Conservation (phyloP, 805 yeast species). For the Myxozyma nipponensis region DNA sequence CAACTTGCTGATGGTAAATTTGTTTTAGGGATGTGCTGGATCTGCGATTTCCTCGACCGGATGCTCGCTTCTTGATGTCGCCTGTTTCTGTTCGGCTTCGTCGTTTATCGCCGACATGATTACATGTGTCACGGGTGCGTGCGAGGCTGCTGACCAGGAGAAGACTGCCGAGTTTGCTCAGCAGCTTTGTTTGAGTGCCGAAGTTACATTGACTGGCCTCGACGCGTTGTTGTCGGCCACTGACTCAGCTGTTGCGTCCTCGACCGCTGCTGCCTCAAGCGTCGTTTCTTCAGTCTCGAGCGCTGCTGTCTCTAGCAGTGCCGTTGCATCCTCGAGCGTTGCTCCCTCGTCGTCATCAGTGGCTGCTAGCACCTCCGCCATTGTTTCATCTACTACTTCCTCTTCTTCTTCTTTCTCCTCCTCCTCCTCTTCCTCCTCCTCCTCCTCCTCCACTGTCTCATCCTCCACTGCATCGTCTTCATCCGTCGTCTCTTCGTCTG, state of each 20-base stretch:
- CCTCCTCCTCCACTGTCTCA: constrained; percentile 1
- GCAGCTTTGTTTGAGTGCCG: constrained; percentile 15
- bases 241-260: constrained; percentile 3
- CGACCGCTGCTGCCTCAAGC: constrained; percentile 2
- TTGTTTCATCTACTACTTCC: not conserved
- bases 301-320: not conserved
- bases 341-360: not conserved
- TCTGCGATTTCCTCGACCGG: constrained; percentile 7
- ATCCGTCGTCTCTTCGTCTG: constrained; percentile 4
- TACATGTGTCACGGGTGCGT: constrained; percentile 13
- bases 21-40: constrained; percentile 12
- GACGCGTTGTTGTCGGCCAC: constrained; percentile 12
- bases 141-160: constrained; percentile 23
- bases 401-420: not conserved
- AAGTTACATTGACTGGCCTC: constrained; percentile 20
- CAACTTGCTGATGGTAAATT: not conserved
- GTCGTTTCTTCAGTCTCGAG: constrained; percentile 1
- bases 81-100: constrained; percentile 18
- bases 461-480: constrained; percentile 5
- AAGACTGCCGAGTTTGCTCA: constrained; percentile 19
- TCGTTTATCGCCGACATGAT: constrained; percentile 13
- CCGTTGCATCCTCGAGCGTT: not conserved
- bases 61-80: constrained; percentile 14
- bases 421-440: not conserved
- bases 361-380: not conserved